phyloP scores from a whole-genome alignment of 2,329 filamentous ascomycete genomes.

The Fusarium acutatum region DNA sequence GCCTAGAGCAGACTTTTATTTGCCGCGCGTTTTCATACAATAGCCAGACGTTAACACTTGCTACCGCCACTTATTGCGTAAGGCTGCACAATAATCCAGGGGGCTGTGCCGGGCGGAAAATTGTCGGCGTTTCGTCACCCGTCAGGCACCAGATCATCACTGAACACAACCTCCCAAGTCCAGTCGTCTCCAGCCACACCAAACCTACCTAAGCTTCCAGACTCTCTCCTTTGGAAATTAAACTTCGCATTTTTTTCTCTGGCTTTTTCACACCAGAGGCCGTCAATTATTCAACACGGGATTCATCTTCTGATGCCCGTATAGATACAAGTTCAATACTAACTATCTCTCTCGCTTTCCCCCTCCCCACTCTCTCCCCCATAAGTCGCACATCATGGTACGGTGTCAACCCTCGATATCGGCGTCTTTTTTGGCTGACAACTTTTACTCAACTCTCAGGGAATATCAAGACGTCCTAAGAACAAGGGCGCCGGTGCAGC shows the following conservation, averaged over 20 bases:
- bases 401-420: constrained; percentile 28
- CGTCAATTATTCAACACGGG: constrained; percentile 10
- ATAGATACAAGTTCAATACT: constrained; percentile 27
- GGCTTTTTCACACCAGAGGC: constrained; percentile 12
- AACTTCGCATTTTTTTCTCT: constrained; percentile 36
- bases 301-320: constrained; percentile 39
- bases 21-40: constrained; percentile 24
- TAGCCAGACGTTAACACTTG: constrained; percentile 1
- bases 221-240: constrained; percentile 28
- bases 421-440: constrained; percentile 25
- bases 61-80: constrained; percentile 37
- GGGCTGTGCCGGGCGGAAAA: constrained; percentile 48
- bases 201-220: constrained; percentile 35
- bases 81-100: constrained; percentile 40
- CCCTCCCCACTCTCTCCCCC: constrained; percentile 23
- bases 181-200: constrained; percentile 42
- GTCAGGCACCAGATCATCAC: constrained; percentile 47
- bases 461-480: constrained; percentile 53
- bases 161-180: constrained; percentile 32
- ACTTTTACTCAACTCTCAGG: constrained; percentile 38
- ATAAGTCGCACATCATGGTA: constrained; percentile 46
- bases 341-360: constrained; percentile 24
- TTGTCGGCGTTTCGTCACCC: constrained; percentile 48
- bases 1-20: constrained; percentile 15
- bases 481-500: constrained; percentile 52